Conservation (phyloP, 2,329 filamentous ascomycete species). For the Trichoderma sp. region DNA sequence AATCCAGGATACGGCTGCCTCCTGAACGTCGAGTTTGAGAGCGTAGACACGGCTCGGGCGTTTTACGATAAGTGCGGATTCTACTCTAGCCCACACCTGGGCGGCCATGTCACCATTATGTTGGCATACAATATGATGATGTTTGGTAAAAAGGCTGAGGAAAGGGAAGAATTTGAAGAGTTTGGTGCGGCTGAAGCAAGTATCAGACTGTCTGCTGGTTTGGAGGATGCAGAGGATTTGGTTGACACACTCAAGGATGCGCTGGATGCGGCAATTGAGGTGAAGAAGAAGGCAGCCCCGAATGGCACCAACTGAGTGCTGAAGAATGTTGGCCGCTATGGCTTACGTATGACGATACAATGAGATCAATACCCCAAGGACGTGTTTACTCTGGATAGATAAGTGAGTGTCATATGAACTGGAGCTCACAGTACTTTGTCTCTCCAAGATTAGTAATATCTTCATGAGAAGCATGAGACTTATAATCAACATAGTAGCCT, state of each 20-base stretch:
- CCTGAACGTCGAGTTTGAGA: conserved; percentile 49
- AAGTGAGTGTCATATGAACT: not conserved
- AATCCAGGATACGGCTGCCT: conserved; percentile 55
- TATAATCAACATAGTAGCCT: not conserved
- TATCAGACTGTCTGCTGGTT: conserved; percentile 46
- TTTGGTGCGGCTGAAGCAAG: conserved; percentile 41
- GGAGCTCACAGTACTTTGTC: not conserved
- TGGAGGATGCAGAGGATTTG: conserved; percentile 44
- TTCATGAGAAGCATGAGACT: not conserved
- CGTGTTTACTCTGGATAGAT: not conserved
- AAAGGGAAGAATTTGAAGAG: conserved; percentile 36
- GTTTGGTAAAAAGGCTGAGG: conserved; percentile 39
- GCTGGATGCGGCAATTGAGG: conserved; percentile 21
- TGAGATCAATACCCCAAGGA: not conserved
- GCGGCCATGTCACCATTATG: conserved; percentile 50
- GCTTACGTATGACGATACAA: not conserved
- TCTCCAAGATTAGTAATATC: not conserved
- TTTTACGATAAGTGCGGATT: conserved; percentile 51
- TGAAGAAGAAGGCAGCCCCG: conserved; percentile 13
- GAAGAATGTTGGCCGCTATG: not conserved
- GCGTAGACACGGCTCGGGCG: conserved; percentile 37
- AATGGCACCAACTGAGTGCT: not conserved
- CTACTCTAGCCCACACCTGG: conserved; percentile 52
- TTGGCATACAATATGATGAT: conserved; percentile 47
- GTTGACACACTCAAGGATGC: conserved; percentile 36